Evolutionary conservation across 2,329 filamentous ascomycete species (phyloP).

Genomic region (Epichloe festucae): DNA sequence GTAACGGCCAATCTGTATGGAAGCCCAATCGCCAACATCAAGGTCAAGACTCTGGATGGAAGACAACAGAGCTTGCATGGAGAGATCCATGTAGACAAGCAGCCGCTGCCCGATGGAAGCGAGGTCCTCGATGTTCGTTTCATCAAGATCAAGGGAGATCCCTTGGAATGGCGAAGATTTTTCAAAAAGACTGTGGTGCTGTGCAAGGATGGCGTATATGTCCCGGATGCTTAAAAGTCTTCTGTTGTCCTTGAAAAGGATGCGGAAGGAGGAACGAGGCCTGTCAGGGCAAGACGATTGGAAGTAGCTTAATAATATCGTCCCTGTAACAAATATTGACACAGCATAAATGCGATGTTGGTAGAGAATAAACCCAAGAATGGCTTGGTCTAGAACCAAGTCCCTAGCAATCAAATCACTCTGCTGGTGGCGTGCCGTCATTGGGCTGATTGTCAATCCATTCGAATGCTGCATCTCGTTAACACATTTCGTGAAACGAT

Average conservation of each 20-base stretch:
- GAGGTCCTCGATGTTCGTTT: slow-evolving; percentile 78
- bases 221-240: slow-evolving; percentile 26
- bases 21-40: slow-evolving; percentile 49
- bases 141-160: slow-evolving; percentile 89
- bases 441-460: slow-evolving; percentile 24
- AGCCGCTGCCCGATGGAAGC: slow-evolving; percentile 38
- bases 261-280: neutral
- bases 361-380: neutral
- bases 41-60: slow-evolving; percentile 62
- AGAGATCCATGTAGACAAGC: slow-evolving; percentile 59
- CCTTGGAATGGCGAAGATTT: slow-evolving; percentile 87
- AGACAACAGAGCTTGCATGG: slow-evolving; percentile 61
- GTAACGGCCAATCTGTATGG: slow-evolving; percentile 32
- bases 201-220: slow-evolving; percentile 72
- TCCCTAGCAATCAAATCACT: slow-evolving; percentile 8
- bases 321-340: neutral
- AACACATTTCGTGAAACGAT: neutral
- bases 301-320: neutral
- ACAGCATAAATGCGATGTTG: neutral
- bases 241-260: neutral
- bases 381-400: too few species aligned
- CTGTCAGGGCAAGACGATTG: neutral
- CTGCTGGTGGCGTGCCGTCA: slow-evolving; percentile 16
- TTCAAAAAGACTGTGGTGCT: slow-evolving; percentile 91
- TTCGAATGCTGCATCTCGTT: slow-evolving; percentile 23